Conservation (phyloP, 2,329 filamentous ascomycete genomes). For the Diaporthe citriasiana region DNA sequence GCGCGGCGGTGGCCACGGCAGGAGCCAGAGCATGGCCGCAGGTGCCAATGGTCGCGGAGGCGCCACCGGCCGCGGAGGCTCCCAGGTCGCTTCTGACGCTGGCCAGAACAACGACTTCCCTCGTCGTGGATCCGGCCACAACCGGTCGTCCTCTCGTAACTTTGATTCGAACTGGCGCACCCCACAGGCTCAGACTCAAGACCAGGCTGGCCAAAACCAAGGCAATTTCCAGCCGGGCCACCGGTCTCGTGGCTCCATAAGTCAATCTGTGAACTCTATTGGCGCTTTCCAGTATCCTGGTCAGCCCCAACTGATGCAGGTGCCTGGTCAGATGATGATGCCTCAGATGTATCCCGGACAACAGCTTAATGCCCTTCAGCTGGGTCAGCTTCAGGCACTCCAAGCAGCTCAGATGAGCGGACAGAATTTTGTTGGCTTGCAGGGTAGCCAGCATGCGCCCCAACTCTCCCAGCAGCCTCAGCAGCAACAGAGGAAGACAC, state of each 20-base stretch:
- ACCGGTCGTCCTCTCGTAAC: conserved; percentile 87
- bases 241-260: conserved; percentile 86
- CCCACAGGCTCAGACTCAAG: conserved; percentile 79
- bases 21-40: conserved; percentile 93
- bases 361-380: conserved; percentile 87
- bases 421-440: conserved; percentile 78
- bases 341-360: conserved; percentile 88
- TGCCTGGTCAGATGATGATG: conserved; percentile 88
- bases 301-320: conserved; percentile 89
- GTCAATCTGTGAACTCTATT: conserved; percentile 84
- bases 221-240: conserved; percentile 93
- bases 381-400: conserved; percentile 91
- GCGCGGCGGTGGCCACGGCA: conserved; percentile 73
- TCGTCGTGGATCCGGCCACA: conserved; percentile 85
- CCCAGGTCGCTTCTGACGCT: conserved; percentile 67
- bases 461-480: conserved; percentile 78
- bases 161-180: conserved; percentile 99
- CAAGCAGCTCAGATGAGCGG: conserved; percentile 89
- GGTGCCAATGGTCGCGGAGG: conserved; percentile 73
- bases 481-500: conserved; percentile 95
- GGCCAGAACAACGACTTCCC: conserved; percentile 73
- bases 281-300: conserved; percentile 90
- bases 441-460: conserved; percentile 80
- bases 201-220: conserved; percentile 64
- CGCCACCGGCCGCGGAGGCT: conserved; percentile 75